These are phyloP conservation scores for Stylosanthes scabra DNA, from an alignment of 331 rosid species.

Conservation along the genomic window DNA sequence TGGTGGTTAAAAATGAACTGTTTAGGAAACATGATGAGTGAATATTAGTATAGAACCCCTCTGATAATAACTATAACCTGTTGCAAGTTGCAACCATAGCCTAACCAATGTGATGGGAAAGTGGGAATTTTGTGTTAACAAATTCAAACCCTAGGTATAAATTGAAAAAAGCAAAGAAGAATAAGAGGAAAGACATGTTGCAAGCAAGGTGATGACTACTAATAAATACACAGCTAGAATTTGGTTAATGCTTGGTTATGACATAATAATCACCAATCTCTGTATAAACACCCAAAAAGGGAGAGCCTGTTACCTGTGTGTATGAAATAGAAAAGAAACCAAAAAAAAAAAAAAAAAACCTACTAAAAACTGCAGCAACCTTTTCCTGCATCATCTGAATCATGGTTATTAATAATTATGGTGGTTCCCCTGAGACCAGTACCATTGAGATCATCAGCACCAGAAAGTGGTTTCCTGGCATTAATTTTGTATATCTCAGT, in stretches of 20 bases:
- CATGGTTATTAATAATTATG: slow-evolving; percentile 67
- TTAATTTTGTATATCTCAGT: slow-evolving; percentile 74
- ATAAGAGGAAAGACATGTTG: not conserved
- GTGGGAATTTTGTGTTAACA: no score
- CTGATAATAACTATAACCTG: not conserved
- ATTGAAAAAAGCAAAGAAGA: not conserved
- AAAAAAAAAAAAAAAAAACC: slow-evolving; percentile 32
- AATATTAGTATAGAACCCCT: not conserved
- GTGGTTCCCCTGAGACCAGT: slow-evolving; percentile 68
- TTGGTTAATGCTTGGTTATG: no score
- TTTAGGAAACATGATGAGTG: not conserved
- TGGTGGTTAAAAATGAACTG: no score
- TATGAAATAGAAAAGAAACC: not conserved
- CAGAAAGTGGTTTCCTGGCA: slow-evolving; percentile 68
- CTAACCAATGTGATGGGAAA: slow-evolving; percentile 11
- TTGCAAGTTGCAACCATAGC: not conserved
- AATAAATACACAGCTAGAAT: slow-evolving; percentile 22
- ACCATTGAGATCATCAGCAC: slow-evolving; percentile 49
- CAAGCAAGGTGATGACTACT: not conserved
- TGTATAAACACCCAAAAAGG: slow-evolving; percentile 35
- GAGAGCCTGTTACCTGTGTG: slow-evolving; percentile 18
- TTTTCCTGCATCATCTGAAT: slow-evolving; percentile 32
- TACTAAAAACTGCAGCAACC: slow-evolving; percentile 70
- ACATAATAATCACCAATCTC: slow-evolving; percentile 9
- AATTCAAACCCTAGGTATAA: slow-evolving; percentile 34